Conservation (phyloP, 306 rosid species). For the Casuarina glauca region DNA sequence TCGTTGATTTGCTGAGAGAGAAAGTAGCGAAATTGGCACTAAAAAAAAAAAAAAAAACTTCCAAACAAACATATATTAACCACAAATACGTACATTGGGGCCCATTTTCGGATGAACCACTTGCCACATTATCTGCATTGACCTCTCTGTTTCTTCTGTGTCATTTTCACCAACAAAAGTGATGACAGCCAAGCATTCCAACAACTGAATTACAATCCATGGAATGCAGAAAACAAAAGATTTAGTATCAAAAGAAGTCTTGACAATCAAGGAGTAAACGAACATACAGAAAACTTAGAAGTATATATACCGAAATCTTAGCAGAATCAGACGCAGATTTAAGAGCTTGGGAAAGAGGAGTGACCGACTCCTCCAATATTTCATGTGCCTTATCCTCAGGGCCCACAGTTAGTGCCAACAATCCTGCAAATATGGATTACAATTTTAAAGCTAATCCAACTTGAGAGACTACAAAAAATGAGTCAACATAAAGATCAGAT, state of each 20-base stretch:
- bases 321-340: slow-evolving; percentile 51
- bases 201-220: slow-evolving; percentile 55
- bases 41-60: background rate
- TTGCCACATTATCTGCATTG: slow-evolving; percentile 95
- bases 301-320: slow-evolving; percentile 53
- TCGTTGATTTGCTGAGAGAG: slow-evolving; percentile 2
- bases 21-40: background rate
- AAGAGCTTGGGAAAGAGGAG: slow-evolving; percentile 64
- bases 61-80: slow-evolving; percentile 5
- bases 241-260: background rate
- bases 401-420: slow-evolving; percentile 83
- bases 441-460: slow-evolving; percentile 8
- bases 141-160: slow-evolving; percentile 76
- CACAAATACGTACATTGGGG: slow-evolving; percentile 56
- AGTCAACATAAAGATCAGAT: slow-evolving; percentile 16
- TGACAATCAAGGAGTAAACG: background rate
- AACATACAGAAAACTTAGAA: slow-evolving; percentile 18
- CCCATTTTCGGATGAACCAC: slow-evolving; percentile 79
- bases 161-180: slow-evolving; percentile 85
- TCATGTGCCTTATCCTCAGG: slow-evolving; percentile 71
- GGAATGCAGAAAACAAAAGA: slow-evolving; percentile 11
- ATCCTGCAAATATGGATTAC: slow-evolving; percentile 46
- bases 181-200: slow-evolving; percentile 84
- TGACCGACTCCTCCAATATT: slow-evolving; percentile 61
- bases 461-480: background rate